Evolutionary conservation across 495 filamentous ascomycete species (phyloP), one percentile per base, ranked within the genome.

Genomic region (Penicillium egyptiacum): DNA sequence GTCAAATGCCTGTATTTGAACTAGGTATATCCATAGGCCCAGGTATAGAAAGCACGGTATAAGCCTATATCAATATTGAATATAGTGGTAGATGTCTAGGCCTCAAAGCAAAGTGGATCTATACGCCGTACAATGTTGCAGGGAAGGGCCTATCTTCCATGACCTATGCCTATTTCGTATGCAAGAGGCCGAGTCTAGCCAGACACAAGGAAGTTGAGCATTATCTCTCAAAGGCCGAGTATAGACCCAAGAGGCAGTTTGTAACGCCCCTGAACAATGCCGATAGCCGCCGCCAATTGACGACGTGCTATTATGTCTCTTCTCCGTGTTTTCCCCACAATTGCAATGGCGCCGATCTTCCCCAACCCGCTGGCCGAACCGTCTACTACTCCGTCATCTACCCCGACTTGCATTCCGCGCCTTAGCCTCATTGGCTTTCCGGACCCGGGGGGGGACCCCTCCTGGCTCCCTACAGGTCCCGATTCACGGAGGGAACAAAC

Each of bases 201-300:
- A 39, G n/a, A 8, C 35, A 6, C 16, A 17, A 39, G n/a, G 9
- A 40, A 19, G 30, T 4, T 22, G 31, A 39, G 19, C 3, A 3
- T 19, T 40, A 22, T 39, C 22, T 33, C 17, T 40, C 33, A 51
- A 51, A 51, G 33, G 49, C 49, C 49, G 50, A 42, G 16, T 28
- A 43, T 31, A 42, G 50, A 44, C 19, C 4, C 11, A 9, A 20
- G 1, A 12, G 43, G 43, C 28, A 28, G 12, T 11, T 11, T 14
- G 25, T 19, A 47, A 30, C 25, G 1, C 10, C 25, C 25, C 3
- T 19, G 23, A 11, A 17, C 10, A 10, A 28, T 19, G 23, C n/a
- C 39, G 25, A 55, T 48, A 47, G 53, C 53, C 37, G 35, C 25
- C 22, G n/a, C 42, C 44, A 49, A 56, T 56, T 16, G 44, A 49